Evolutionary conservation across 2,329 filamentous ascomycete genomes (phyloP).

Genomic region (Verticillium tricorpus): DNA sequence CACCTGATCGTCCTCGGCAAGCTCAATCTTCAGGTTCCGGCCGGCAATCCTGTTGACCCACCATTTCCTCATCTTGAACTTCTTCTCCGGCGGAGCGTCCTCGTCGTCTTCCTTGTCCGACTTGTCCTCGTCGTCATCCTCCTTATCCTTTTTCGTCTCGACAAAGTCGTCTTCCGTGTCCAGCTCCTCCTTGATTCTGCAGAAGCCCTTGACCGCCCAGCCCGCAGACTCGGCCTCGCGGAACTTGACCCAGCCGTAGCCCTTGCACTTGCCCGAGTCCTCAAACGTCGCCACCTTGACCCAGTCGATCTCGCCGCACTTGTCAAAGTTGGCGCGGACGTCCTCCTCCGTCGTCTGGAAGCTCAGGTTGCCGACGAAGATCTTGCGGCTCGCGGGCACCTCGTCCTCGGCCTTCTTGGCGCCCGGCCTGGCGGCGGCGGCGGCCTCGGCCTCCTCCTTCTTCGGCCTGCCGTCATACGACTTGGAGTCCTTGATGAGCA

Average conservation of each 20-base stretch:
- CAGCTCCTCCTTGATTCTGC: conserved; percentile 63
- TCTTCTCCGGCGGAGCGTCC: conserved; percentile 19
- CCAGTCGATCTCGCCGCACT: conserved; percentile 78
- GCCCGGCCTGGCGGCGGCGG: conserved; percentile 16
- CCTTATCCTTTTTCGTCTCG: conserved; percentile 38
- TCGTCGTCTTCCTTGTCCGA: conserved; percentile 29
- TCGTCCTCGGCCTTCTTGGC: conserved; percentile 26
- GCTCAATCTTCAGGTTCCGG: conserved; percentile 79
- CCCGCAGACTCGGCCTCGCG: conserved; percentile 70
- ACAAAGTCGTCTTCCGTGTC: conserved; percentile 60
- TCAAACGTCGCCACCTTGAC: conserved; percentile 92
- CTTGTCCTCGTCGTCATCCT: conserved; percentile 37
- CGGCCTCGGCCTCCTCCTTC: conserved; percentile 43
- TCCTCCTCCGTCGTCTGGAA: conserved; percentile 81
- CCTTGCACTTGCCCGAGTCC: conserved; percentile 96
- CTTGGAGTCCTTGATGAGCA: conserved; percentile 90
- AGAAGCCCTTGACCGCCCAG: conserved; percentile 70
- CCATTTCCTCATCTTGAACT: conserved; percentile 61
- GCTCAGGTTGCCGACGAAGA: conserved; percentile 88
- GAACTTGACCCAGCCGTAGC: conserved; percentile 93
- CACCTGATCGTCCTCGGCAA: conserved; percentile 83
- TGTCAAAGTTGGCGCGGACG: conserved; percentile 73
- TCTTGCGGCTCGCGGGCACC: conserved; percentile 62
- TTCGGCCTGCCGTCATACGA: conserved; percentile 86
- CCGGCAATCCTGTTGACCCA: conserved; percentile 84